Evolutionary conservation across 371 early-diverging fungal genomes (phyloP), one percentile per base, ranked within the genome.

Genomic region (Catenaria anguillulae): DNA sequence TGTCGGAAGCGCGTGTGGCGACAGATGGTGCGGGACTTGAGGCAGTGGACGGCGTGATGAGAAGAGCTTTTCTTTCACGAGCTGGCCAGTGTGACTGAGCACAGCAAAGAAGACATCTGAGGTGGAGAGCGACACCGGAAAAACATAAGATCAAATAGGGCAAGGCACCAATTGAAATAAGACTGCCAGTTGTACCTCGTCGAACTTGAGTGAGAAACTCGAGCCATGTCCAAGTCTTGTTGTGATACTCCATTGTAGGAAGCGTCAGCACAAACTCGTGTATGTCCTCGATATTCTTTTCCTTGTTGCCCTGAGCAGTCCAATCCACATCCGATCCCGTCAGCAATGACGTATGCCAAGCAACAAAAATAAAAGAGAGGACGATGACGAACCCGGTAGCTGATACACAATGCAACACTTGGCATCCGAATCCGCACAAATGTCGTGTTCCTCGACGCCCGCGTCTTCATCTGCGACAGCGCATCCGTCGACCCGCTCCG

Each of bases 341-440:
- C 8, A 4, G 37, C 8, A 4, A 13, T 37, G 37, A 8, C 37
- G 13, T 4, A 4, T 37, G 4, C 37, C 37, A 8, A 13, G 2
- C 24, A 5, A 2, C n/a, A n/a, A 34, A 8, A 34, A 24, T 2
- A 34, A 33, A 43, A 21, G 10, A 3, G 10, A 35, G 31, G 42
- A 31, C 13, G 3, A 40, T 63, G 55, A 45, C 72, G 68, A 61
- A 79, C 83, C 71, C 77, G 79, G 63, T 86, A 84, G 62, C 80
- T 83, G 43, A 88, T 60, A 62, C 85, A 84, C 62, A 83, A 83
- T 35, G 73, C 73, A 2, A 78, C 77, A 4, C 80, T 80, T 1
- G 86, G 84, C 29, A 88, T 78, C 60, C 85, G 83, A 61, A 86
- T 79, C 64, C 82, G 77, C n/a, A 88, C 81, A 66, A 86, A 88